Evolutionary conservation across 2,329 filamentous ascomycete genomes (phyloP).

Genomic region (Penicillium sp.): DNA sequence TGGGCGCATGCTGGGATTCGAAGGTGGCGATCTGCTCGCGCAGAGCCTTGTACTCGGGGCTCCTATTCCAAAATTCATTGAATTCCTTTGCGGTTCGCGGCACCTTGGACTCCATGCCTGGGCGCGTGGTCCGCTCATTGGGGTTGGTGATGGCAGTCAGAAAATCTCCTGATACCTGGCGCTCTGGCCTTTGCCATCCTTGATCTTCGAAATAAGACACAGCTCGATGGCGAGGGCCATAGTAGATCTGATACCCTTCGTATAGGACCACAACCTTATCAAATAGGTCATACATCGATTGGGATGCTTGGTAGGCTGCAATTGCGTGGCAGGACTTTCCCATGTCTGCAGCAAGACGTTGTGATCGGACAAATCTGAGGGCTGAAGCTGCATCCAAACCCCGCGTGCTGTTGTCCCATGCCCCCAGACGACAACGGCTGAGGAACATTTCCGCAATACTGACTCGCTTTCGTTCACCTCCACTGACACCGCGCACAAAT

Average conservation of each 20-base stretch:
- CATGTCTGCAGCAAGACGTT: constrained; percentile 49
- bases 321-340: constrained; percentile 49
- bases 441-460: constrained; percentile 40
- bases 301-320: constrained; percentile 52
- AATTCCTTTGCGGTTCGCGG: constrained; percentile 71
- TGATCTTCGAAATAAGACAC: constrained; percentile 65
- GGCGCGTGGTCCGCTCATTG: constrained; percentile 53
- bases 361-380: constrained; percentile 52
- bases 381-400: constrained; percentile 54
- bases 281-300: constrained; percentile 53
- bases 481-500: constrained; percentile 59
- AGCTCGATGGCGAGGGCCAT: constrained; percentile 60
- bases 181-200: constrained; percentile 65
- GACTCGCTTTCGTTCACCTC: constrained; percentile 60
- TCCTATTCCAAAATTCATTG: constrained; percentile 55
- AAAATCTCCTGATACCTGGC: constrained; percentile 69
- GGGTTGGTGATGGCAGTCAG: constrained; percentile 67
- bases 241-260: constrained; percentile 73
- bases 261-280: constrained; percentile 71
- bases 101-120: constrained; percentile 61
- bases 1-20: constrained; percentile 37
- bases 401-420: constrained; percentile 47
- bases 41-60: constrained; percentile 45
- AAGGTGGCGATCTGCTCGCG: constrained; percentile 42
- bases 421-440: constrained; percentile 28